Base-by-base conservation (phyloP, 1,284 basidiomycete species). In the Cystobasidium sp. region DNA sequence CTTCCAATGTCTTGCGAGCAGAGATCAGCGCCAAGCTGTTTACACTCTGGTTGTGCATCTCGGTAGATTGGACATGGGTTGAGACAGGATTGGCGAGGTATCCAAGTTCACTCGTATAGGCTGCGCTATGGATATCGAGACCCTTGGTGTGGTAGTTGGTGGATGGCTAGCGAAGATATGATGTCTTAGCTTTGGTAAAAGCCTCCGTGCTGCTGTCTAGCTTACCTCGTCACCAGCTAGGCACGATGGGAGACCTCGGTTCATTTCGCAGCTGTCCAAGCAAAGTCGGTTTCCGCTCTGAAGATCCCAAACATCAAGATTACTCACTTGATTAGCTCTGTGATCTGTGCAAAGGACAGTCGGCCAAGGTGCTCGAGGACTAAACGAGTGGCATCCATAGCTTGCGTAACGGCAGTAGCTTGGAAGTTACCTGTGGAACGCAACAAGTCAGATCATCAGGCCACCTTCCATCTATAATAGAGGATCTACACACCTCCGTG, bases 301-400 rank as follows among this genome's bases (percentile, higher is more conserved):
- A 44, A 39, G 41, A 46, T 43, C 41, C 10, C 20, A 18, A 6
- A n/a, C 20, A 14, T 20, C 4, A 44, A 16, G 12, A 14, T n/a
- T 0, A 22, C 77, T 14, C 22, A 77, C 70, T 93, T 93, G 78
- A 91, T 84, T 37, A 94, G 85, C 81, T 95, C 93, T 0, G 92
- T 91, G 79, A 88, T 86, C 81, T 95, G 93, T 18, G 91, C 86
- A 81, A 93, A 94, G 74, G 92, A 84, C 62, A 94, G 83, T 82
- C 92, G 92, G 75, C 92, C 93, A 71, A 94, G 86, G 79, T 92
- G 91, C 77, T 92, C 88, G 41, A 94, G 84, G 3, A 90, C 86
- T 52, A 94, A 87, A 20, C 92, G 89, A 5, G 91, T 90, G 82
- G 92, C 91, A 82, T 94, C 93, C 89, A 94, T 93, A 6, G 90